These are phyloP conservation scores for Nicotiana knightiana DNA, from an alignment of 257 asterid species.

Conservation along the genomic window DNA sequence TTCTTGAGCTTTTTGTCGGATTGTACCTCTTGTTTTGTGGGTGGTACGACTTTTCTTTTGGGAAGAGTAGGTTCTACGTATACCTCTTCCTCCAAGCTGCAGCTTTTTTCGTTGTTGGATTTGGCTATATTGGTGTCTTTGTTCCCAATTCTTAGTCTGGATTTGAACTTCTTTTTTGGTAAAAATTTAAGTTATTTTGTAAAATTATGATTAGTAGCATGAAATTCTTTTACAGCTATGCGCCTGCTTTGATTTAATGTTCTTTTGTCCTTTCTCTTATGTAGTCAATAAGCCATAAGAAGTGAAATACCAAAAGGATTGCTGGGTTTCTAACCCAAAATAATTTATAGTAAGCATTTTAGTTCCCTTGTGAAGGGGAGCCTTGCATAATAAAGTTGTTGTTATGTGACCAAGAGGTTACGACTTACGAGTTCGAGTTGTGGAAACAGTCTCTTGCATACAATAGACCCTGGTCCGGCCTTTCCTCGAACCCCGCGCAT, in stretches of 20 bases:
- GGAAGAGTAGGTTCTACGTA: conserved; percentile 21
- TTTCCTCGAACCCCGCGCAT: no score
- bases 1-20: conserved; percentile 26
- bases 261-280: neutral
- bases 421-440: no score
- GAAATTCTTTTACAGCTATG: neutral
- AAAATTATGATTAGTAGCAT: neutral
- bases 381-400: no score
- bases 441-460: no score
- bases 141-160: conserved; percentile 14
- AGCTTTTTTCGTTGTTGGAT: conserved; percentile 31
- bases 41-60: conserved; percentile 23
- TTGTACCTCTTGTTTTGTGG: conserved; percentile 27
- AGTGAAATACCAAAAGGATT: neutral
- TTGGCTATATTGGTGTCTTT: conserved; percentile 32
- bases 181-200: neutral
- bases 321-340: neutral
- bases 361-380: neutral
- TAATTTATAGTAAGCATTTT: neutral
- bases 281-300: neutral
- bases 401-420: no score
- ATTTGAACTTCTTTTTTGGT: neutral
- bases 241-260: neutral
- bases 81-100: conserved; percentile 29
- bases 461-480: no score